These are phyloP conservation scores for Colletotrichum sublineola DNA, from an alignment of 2,329 filamentous ascomycete genomes.

Conservation along the genomic window DNA sequence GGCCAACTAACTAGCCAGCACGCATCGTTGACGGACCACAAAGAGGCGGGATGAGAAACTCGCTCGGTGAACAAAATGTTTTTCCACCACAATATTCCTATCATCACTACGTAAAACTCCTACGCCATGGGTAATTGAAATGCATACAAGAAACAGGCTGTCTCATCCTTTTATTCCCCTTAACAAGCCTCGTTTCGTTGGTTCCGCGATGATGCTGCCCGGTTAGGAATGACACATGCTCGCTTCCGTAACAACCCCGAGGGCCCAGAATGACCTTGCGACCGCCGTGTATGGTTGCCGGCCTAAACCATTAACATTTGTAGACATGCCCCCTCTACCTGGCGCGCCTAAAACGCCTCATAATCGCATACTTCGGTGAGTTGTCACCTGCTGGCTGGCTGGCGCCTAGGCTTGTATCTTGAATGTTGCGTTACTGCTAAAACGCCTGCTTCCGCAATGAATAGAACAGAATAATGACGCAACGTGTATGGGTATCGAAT, in stretches of 20 bases:
- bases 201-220: neutral
- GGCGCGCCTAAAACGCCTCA: neutral
- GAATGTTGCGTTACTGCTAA: neutral
- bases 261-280: neutral
- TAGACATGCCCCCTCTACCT: neutral
- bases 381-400: neutral
- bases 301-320: neutral
- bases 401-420: neutral
- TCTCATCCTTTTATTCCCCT: neutral
- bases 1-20: no score
- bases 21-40: neutral
- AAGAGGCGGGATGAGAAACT: no score
- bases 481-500: slow-evolving; percentile 30
- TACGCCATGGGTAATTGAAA: neutral
- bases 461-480: slow-evolving; percentile 35
- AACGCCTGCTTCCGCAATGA: slow-evolving; percentile 12
- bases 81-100: slow-evolving; percentile 10
- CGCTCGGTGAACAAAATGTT: neutral
- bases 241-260: neutral
- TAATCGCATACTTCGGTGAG: neutral
- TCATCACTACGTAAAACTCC: slow-evolving; percentile 13
- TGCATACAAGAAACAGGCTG: slow-evolving; percentile 19
- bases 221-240: neutral
- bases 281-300: neutral
- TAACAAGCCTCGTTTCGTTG: neutral